Evolutionary conservation across 768 basidiomycete genomes (phyloP).

Genomic region (Agaricus subrufescens): DNA sequence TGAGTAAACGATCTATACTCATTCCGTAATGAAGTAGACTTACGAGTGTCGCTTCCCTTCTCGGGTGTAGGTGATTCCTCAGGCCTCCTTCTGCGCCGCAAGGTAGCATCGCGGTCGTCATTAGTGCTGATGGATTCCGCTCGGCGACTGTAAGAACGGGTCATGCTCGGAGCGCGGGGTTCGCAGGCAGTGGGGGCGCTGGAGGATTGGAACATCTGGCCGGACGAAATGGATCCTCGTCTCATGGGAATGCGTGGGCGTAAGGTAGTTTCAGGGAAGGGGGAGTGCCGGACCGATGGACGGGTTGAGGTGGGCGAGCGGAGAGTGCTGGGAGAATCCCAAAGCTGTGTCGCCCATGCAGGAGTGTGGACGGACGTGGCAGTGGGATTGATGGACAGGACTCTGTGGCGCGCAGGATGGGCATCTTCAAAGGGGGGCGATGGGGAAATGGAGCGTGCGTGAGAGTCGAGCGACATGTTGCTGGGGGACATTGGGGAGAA

Average conservation of each 20-base stretch:
- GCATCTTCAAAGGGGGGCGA: conserved; percentile 47
- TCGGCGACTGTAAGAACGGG: conserved; percentile 60
- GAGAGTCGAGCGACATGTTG: conserved; percentile 53
- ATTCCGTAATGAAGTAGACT: conserved; percentile 21
- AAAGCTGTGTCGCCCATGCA: conserved; percentile 64
- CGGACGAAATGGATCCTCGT: conserved; percentile 43
- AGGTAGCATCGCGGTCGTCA: conserved; percentile 73
- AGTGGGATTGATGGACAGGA: conserved; percentile 56
- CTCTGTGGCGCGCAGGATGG: conserved; percentile 34
- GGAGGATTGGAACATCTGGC: conserved; percentile 61
- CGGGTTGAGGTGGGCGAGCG: conserved; percentile 40
- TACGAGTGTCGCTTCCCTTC: conserved; percentile 42
- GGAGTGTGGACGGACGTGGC: conserved; percentile 58
- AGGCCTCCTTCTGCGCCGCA: conserved; percentile 54
- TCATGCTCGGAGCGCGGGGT: conserved; percentile 39
- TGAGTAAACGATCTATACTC: conserved; percentile 10
- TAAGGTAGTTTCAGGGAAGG: conserved; percentile 36
- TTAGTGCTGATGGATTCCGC: conserved; percentile 45
- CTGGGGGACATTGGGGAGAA: conserved; percentile 47
- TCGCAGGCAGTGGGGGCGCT: conserved; percentile 62
- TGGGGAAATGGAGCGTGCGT: conserved; percentile 60
- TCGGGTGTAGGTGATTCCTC: conserved; percentile 31
- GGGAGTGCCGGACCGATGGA: conserved; percentile 43
- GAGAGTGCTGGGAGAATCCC: conserved; percentile 40
- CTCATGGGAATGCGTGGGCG: conserved; percentile 37